Evolutionary conservation across 805 yeast species (phyloP), one percentile per base, ranked within the genome.

Genomic region (Suhomyces prunicola): DNA sequence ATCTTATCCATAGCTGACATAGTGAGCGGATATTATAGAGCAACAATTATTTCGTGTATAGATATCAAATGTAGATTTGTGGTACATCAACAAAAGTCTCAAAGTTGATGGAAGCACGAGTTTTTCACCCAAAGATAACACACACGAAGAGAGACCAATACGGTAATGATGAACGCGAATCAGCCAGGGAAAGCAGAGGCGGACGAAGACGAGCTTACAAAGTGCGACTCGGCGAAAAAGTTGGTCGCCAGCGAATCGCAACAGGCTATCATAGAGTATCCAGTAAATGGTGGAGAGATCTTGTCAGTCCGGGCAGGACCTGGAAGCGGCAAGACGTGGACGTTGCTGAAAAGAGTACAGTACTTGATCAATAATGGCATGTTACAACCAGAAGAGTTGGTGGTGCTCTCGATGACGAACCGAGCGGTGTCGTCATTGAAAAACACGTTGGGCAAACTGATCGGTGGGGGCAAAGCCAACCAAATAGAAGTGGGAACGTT

Each of bases 271-370:
- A 79, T 85, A 8, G 61, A 66, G 1, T 66, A 67, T 52, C 80
- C 83, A 1, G 64, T 71, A 5, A 62, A 54, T 5, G 70, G 73
- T 6, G 64, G 70, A 15, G 67, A 74, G 6, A 67, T 85, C 0
- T 64, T 87, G 5, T 73, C 80, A 36, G 73, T 87, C 1, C 70
- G 76, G 7, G 88, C 91, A 0, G 90, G 90, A 0, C 90, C 92
- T 0, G 91, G 92, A 4, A 79, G 88, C 7, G 92, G 93, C 2
- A 87, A 87, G 60, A 85, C 91, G 0, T 70, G 72, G 33, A 85
- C 90, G 0, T 58, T 87, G 29, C 77, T 82, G 4, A 71, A 77
- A 29, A 73, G 88, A 54, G 73, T 87, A 0, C 79, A 79, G 2
- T 71, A 78, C 53, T 56, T 84, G 56, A 60, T 86, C 4, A 55